Percentiles rank a stretch among this genome's conserved stretches.
Conservation (phyloP, 148 eudicot species). For the Rhododendron ovatum region DNA sequence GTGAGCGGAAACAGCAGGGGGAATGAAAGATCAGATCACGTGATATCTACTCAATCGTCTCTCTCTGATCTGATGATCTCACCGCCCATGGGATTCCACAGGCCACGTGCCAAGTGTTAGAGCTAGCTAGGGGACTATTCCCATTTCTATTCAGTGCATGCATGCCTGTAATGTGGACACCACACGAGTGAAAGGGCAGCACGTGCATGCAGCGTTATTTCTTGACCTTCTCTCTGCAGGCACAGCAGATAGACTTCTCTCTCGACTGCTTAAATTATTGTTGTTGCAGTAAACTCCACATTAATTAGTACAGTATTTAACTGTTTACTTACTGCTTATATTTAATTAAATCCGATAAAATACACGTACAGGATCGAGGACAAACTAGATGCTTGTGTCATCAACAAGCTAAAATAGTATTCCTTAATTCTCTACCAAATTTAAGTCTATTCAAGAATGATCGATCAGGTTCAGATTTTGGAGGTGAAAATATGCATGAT, state of each 20-base stretch:
- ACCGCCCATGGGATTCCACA: constrained; percentile 8
- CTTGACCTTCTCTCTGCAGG: background rate
- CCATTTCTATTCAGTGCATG: background rate
- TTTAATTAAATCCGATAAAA: background rate
- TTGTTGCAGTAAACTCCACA: background rate
- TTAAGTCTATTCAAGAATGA: background rate
- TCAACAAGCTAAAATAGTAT: background rate
- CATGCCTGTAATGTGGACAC: too few relatives aligned
- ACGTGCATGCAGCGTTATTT: background rate
- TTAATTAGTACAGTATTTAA: too few relatives aligned
- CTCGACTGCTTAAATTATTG: background rate
- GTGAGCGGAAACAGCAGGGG: background rate
- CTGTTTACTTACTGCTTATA: too few relatives aligned
- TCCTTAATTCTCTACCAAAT: background rate
- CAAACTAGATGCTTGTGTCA: background rate
- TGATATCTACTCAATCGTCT: background rate
- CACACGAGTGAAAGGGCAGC: background rate
- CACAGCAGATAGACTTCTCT: too few relatives aligned
- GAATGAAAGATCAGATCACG: background rate
- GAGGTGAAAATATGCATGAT: too few relatives aligned
- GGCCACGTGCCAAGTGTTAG: constrained; percentile 2
- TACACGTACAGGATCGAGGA: background rate
- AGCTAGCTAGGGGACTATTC: background rate
- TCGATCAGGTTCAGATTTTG: too few relatives aligned
- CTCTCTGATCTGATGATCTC: background rate